Evolutionary conservation across 208 protist genomes (phyloP), one percentile per base, ranked within the genome.

Genomic region (Acanthamoeba royreba): DNA sequence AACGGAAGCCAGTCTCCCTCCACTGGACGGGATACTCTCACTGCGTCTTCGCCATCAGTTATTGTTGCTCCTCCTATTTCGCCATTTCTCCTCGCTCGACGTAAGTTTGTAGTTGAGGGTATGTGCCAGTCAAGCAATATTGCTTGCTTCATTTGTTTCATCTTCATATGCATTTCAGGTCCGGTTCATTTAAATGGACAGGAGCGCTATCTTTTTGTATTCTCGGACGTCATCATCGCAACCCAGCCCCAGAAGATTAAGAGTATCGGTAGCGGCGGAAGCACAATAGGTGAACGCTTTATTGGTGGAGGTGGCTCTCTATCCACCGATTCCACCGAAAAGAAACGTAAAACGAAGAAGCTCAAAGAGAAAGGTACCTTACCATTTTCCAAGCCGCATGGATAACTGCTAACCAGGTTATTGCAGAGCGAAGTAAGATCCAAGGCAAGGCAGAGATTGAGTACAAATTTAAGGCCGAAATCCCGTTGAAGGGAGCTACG

Each of bases 171-270:
- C 33, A 28, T 63, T 38, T 0, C 7, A 63, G 83, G 83, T n/a
- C 25, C 28, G 53, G 83, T 90, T 40, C 35, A 47, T 2, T 8
- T 90, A 31, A 90, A 90, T 38, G 83, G 83, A 35, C 45, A 90
- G 47, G 38, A 90, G 83, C 25, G 83, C 25, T 90, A 90, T 42
- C 38, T 90, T 25, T 90, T 90, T 42, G 83, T 90, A 11, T 90
- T 90, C 49, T 42, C 31, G 35, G 83, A 90, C 53, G 83, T 90
- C n/a, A 85, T 85, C 74, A 53, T 85, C 40, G 74, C 17, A 31
- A 85, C 74, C 19, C 43, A 55, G 38, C 74, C 74, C 8, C 74
- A 85, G 43, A 85, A 53, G 45, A 22, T 42, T 31, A 85, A 85
- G 45, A 85, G 35, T 25, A 17, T 31, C 74, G 25, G 19, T 40